These are phyloP conservation scores for Penicillium sp. DNA, from an alignment of 2,329 filamentous ascomycete genomes.

Conservation along the genomic window DNA sequence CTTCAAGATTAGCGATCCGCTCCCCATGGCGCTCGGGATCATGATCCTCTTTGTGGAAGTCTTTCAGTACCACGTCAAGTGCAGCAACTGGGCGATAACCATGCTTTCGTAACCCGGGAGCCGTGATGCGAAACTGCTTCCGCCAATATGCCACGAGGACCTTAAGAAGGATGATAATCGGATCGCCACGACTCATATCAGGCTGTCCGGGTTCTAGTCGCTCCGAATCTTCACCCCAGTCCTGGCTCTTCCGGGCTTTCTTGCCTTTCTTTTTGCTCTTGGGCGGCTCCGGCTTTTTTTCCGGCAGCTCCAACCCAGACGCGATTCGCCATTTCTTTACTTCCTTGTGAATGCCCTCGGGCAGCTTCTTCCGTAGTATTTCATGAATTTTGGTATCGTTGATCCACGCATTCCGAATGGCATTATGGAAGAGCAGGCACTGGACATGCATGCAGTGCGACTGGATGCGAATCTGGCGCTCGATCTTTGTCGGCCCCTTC, in stretches of 20 bases:
- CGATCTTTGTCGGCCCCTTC: slow-evolving; percentile 82
- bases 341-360: slow-evolving; percentile 67
- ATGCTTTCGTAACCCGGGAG: slow-evolving; percentile 80
- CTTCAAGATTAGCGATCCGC: slow-evolving; percentile 63
- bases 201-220: slow-evolving; percentile 67
- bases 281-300: slow-evolving; percentile 42
- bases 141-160: slow-evolving; percentile 84
- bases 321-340: slow-evolving; percentile 70
- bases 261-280: slow-evolving; percentile 40
- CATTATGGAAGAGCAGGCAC: slow-evolving; percentile 84
- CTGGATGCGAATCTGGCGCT: slow-evolving; percentile 71
- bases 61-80: slow-evolving; percentile 71
- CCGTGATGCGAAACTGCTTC: slow-evolving; percentile 72
- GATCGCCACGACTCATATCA: slow-evolving; percentile 81
- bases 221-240: slow-evolving; percentile 72
- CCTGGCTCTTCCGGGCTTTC: slow-evolving; percentile 50
- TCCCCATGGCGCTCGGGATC: slow-evolving; percentile 73
- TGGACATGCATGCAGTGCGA: slow-evolving; percentile 91
- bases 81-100: slow-evolving; percentile 81
- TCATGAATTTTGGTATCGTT: slow-evolving; percentile 74
- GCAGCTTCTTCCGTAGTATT: slow-evolving; percentile 71
- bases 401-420: slow-evolving; percentile 78
- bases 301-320: slow-evolving; percentile 59
- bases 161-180: slow-evolving; percentile 73
- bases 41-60: slow-evolving; percentile 62